Evolutionary conservation across 2,329 filamentous ascomycete species (phyloP), one percentile per base, ranked within the genome.

Genomic region (Sporothrix pallida): DNA sequence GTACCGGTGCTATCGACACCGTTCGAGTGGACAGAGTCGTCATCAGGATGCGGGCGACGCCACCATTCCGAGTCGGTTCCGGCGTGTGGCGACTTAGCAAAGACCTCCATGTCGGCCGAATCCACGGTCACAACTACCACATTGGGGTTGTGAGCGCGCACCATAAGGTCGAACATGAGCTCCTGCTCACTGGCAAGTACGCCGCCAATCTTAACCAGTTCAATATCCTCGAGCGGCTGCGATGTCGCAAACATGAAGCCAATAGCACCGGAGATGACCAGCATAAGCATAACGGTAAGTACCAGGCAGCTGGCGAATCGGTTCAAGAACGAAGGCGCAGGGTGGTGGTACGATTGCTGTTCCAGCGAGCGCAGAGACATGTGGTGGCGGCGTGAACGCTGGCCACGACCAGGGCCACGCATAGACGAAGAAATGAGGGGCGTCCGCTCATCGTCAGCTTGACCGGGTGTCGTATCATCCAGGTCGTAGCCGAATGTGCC

Each of bases 121-220:
- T 93, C 91, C 52, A 99, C 90, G 2, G 92, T 92, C 58, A 99
- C 92, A 1, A 94, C 90, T 54, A 98, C 92, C 56, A 98, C 90
- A 78, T 98, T 99, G 0, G 95, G 95, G 80, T 99, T 99, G 78
- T 95, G 87, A 0, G 95, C 96, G 77, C 90, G 90, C 74, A 99
- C 93, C 23, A 93, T 90, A 68, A 99, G 84, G 81, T 99, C 95
- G 78, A 98, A 88, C 89, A 99, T 97, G 58, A 99, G 87, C 80
- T 98, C 95, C 81, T 97, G 93, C 81, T 97, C 93, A 78, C 93
- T 97, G 2, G 95, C 95, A 68, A 98, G 88, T 31, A 99, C 94
- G 77, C 97, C 97, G 78, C 92, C 90, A 77, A 99, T 94, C 76
- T 91, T 91, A 72, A 92, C 85, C 62, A 98, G 89, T 76, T 92